A percentile compares a stretch with the other conserved stretches of the same genome.
These are phyloP conservation scores for Metarhizium robertsii DNA, from an alignment of 2,329 filamentous ascomycete species.

Conservation along the genomic window DNA sequence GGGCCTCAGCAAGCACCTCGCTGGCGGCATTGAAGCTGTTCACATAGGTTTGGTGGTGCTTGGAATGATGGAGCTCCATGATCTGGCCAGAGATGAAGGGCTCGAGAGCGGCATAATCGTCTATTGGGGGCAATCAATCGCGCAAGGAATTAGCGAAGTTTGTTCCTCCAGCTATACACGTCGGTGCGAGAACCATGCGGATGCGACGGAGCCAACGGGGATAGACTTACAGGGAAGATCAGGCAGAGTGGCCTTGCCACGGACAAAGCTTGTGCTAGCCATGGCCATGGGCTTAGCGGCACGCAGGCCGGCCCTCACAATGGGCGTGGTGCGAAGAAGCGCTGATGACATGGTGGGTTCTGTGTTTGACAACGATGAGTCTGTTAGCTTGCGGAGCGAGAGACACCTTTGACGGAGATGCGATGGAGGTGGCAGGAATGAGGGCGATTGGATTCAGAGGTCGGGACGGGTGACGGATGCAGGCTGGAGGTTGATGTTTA, in stretches of 20 bases:
- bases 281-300: conserved; percentile 53
- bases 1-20: conserved; percentile 59
- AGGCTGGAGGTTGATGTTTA: neutral
- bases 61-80: conserved; percentile 93
- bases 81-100: conserved; percentile 75
- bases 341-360: conserved; percentile 58
- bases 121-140: conserved; percentile 32
- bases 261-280: conserved; percentile 66
- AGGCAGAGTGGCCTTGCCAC: conserved; percentile 86
- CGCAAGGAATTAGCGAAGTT: neutral
- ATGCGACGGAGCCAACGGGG: neutral
- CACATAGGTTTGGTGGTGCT: conserved; percentile 92
- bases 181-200: neutral
- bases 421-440: neutral
- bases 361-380: neutral
- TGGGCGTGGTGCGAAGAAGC: conserved; percentile 61
- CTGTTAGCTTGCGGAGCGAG: neutral
- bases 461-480: neutral
- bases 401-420: neutral
- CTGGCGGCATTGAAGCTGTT: conserved; percentile 76
- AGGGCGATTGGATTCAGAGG: neutral
- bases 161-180: neutral
- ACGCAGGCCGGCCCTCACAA: conserved; percentile 62
- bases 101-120: conserved; percentile 95
- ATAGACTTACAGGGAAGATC: conserved; percentile 55